Percentiles rank a stretch among this genome's conserved stretches.
phyloP scores from a whole-genome alignment of 768 basidiomycete species.

The Coprinopsis cinerea region DNA sequence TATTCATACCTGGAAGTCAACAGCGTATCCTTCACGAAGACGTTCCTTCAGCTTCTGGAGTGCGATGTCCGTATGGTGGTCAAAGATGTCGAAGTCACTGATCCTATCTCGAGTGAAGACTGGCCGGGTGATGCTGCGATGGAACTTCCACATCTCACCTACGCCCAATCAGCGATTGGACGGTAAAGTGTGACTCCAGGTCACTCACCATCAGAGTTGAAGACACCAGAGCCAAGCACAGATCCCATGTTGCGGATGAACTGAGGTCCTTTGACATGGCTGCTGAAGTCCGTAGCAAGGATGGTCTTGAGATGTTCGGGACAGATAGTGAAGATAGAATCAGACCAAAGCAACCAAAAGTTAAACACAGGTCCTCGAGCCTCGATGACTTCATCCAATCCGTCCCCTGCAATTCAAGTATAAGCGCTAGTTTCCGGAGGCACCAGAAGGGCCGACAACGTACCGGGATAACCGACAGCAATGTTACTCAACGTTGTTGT shows the following conservation, averaged over 20 bases:
- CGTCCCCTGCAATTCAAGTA: conserved; percentile 33
- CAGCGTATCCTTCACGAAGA: conserved; percentile 40
- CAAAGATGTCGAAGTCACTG: conserved; percentile 56
- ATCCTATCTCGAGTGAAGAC: conserved; percentile 59
- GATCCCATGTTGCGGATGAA: conserved; percentile 38
- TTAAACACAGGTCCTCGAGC: conserved; percentile 39
- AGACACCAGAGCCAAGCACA: conserved; percentile 59
- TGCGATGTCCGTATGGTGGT: conserved; percentile 42
- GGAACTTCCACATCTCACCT: conserved; percentile 45
- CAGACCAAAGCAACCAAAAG: conserved; percentile 38
- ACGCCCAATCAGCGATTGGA: too few species aligned
- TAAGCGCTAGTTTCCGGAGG: background rate
- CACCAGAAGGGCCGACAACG: background rate
- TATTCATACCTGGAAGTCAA: conserved; percentile 56
- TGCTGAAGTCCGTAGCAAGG: conserved; percentile 51
- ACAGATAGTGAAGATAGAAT: conserved; percentile 40
- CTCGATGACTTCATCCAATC: conserved; percentile 28
- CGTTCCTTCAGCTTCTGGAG: conserved; percentile 42
- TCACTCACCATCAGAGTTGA: conserved; percentile 57
- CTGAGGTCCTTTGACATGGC: conserved; percentile 51
- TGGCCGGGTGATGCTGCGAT: conserved; percentile 59
- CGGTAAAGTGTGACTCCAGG: background rate
- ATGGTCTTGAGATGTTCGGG: conserved; percentile 55
- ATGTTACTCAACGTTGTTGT: conserved; percentile 29
- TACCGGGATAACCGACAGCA: conserved; percentile 47